Evolutionary conservation across 192 early-diverging fungal genomes (phyloP), one percentile per base, ranked within the genome.

Genomic region (Backusella macrospora): DNA sequence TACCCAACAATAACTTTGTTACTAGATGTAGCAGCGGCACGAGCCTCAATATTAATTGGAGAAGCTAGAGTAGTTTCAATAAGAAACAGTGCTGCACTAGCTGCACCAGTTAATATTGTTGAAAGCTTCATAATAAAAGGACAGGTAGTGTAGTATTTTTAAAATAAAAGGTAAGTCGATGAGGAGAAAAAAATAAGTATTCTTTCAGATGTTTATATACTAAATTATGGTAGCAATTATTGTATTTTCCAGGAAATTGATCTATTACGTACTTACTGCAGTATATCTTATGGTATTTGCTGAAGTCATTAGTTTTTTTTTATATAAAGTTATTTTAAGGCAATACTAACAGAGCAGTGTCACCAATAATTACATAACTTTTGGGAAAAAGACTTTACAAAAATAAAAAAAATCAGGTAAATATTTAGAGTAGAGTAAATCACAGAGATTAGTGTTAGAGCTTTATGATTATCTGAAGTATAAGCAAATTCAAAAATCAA

Each of bases 1-100:
- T 68, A 74, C 73, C 73, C 73, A 62, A 74, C 65, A 67, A 68
- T 46, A 42, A 74, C 73, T 4, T 64, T 67, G 18, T 67, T 68
- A 39, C 18, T 74, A 16, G 70, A 45, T 23, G 65, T 12, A 42
- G 52, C 39, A 47, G 65, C 47, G 21, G 65, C 47, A 39, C 52
- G 47, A 26, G 65, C 6, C 16, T 65, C 14, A 42, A 52, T 40
- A 12, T 26, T 52, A 21, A 59, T 55, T 18, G 73, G 73, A 40
- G 65, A 59, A 18, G 73, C 45, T 38, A 66, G 10, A 13, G 39
- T 38, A 16, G 6, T 47, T 29, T 48, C 65, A 39, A 65, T 34
- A 47, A 65, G 62, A 37, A 73, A 38, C 62, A 73, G 29, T 21
- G 44, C 72, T 65, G 72, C 44, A 37, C 72, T 48, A 65, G 63